Percentiles rank a stretch among this genome's conserved stretches.
These are phyloP conservation scores for Gymnopilus dilepis DNA, from an alignment of 768 basidiomycete species.

Conservation along the genomic window DNA sequence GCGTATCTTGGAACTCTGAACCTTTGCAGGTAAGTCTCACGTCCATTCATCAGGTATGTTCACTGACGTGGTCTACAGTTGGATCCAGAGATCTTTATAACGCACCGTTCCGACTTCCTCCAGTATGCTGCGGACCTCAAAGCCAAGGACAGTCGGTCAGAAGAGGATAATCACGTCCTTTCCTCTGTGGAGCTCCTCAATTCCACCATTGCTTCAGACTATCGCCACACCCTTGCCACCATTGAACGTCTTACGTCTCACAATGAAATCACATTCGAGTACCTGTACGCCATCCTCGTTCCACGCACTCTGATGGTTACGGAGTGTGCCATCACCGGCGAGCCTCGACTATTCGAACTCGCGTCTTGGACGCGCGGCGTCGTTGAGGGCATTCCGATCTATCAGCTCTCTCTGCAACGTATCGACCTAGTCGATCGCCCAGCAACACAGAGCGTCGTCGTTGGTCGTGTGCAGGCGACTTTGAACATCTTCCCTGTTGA, in stretches of 20 bases:
- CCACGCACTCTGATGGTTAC: constrained; percentile 57
- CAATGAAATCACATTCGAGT: constrained; percentile 61
- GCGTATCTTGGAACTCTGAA: constrained; percentile 64
- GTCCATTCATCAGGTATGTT: background rate
- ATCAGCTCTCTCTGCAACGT: constrained; percentile 54
- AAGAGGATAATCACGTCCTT: constrained; percentile 45
- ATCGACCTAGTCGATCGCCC: constrained; percentile 54
- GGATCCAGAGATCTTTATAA: constrained; percentile 60
- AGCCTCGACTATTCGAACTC: constrained; percentile 55
- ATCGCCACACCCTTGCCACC: constrained; percentile 49
- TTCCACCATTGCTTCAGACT: constrained; percentile 53
- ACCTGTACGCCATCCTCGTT: constrained; percentile 61
- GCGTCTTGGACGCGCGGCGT: constrained; percentile 41
- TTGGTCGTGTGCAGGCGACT: constrained; percentile 45
- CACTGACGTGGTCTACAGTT: constrained; percentile 38
- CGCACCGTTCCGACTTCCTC: constrained; percentile 53
- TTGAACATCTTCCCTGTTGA: constrained; percentile 49
- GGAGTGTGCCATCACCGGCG: constrained; percentile 57
- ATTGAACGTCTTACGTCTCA: constrained; percentile 56
- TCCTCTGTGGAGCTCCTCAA: constrained; percentile 56
- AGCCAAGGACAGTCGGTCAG: constrained; percentile 41
- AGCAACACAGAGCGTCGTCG: constrained; percentile 38
- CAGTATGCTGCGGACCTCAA: constrained; percentile 47
- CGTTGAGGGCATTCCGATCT: constrained; percentile 42
- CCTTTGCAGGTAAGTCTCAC: constrained; percentile 53